Conservation (phyloP, 148 eudicot species). For the Oxyria digyna region DNA sequence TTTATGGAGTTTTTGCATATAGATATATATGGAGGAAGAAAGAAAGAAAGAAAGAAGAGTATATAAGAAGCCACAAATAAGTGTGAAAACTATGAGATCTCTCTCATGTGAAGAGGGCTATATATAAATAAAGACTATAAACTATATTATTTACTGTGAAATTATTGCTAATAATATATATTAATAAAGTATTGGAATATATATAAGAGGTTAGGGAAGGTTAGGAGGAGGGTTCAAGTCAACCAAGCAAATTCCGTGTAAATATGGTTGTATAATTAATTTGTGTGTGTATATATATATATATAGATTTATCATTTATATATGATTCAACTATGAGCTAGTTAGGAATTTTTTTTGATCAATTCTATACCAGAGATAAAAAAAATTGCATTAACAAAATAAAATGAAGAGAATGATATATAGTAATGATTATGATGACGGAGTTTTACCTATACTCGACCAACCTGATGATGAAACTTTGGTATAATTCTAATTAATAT, state of each 20-base stretch:
- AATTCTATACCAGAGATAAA: background rate
- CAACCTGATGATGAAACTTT: conserved; percentile 2
- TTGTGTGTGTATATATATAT: background rate
- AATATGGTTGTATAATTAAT: background rate
- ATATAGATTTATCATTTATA: too few relatives aligned
- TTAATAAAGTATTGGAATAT: background rate
- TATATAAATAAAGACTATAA: conserved; percentile 4
- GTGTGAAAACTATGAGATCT: conserved; percentile 7
- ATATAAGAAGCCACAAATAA: background rate
- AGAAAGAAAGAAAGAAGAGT: background rate
- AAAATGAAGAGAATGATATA: background rate
- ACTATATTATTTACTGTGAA: background rate
- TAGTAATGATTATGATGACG: conserved; percentile 1
- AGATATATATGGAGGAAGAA: background rate
- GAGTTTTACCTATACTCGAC: conserved; percentile 4
- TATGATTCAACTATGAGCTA: background rate
- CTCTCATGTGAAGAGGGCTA: conserved; percentile 8
- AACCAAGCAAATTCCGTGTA: conserved; percentile 4
- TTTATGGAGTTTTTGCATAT: background rate
- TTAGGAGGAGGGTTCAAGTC: background rate
- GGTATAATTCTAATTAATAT: background rate
- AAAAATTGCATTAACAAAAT: background rate
- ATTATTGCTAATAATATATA: background rate
- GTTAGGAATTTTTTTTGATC: too few relatives aligned
- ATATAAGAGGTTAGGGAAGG: background rate